Evolutionary conservation across 2,329 filamentous ascomycete genomes (phyloP).

Genomic region (Aureobasidium vineae): DNA sequence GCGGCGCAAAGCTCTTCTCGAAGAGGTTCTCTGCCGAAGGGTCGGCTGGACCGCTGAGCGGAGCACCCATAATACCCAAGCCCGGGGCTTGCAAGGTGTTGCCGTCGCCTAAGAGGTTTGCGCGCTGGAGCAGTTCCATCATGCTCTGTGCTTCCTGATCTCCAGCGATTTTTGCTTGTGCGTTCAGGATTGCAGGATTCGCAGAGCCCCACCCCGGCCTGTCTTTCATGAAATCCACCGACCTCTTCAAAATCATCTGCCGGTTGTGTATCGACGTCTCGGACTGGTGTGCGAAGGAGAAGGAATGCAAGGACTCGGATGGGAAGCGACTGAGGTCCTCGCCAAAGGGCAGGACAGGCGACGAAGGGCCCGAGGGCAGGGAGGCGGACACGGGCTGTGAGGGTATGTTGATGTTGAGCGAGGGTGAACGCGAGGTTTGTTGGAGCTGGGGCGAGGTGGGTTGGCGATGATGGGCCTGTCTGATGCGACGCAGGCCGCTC

Average conservation of each 20-base stretch:
- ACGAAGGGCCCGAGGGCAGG: conserved; percentile 62
- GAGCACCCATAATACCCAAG: conserved; percentile 54
- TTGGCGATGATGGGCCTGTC: conserved; percentile 73
- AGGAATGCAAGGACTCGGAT: conserved; percentile 93
- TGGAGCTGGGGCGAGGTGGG: conserved; percentile 59
- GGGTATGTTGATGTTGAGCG: conserved; percentile 66
- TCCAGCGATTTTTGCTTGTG: conserved; percentile 76
- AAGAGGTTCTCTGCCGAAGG: conserved; percentile 76
- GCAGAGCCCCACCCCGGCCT: conserved; percentile 77
- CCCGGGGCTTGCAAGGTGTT: conserved; percentile 48
- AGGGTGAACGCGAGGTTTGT: conserved; percentile 59
- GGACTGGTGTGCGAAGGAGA: conserved; percentile 94
- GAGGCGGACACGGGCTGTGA: conserved; percentile 53
- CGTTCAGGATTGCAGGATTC: conserved; percentile 73
- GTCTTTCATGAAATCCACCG: conserved; percentile 95
- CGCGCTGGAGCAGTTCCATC: conserved; percentile 81
- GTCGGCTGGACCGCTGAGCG: conserved; percentile 76
- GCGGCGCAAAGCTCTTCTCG: conserved; percentile 69
- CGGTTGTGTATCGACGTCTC: conserved; percentile 89
- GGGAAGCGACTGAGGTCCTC: conserved; percentile 93
- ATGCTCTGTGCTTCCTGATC: conserved; percentile 87
- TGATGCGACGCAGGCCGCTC: conserved; percentile 81
- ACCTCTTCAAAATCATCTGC: conserved; percentile 88
- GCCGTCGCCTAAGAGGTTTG: conserved; percentile 72
- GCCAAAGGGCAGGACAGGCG: conserved; percentile 67